Evolutionary conservation across 2,329 filamentous ascomycete genomes (phyloP), one percentile per base, ranked within the genome.

Genomic region (Trichoderma sp.): DNA sequence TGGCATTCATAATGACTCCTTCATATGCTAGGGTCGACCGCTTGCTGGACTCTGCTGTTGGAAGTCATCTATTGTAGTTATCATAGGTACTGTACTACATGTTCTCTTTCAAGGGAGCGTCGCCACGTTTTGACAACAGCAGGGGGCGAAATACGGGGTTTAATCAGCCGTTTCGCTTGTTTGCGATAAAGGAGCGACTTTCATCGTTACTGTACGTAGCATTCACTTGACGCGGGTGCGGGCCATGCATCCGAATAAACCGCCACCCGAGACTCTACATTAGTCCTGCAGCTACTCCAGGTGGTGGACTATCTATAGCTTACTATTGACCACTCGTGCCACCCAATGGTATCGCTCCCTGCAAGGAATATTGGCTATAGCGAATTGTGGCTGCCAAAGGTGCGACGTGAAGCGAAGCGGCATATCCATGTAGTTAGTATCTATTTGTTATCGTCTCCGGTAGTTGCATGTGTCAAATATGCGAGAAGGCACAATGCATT

Each of bases 321-420:
- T 19, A 40, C 37, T 19, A 40, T 14, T 35, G 33, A 35, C 37
- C 37, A 19, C 37, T 40, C 37, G 40, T 43, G 40, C 40, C 40
- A 43, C 40, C 40, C 40, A 43, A 43, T 43, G n/a, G 40, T 4
- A 43, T 43, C 19, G 8, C 40, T 4, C 6, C 43, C 43, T 62
- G 60, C 40, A 14, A 49, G 55, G 52, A 64, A 52, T 66, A 66
- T 58, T 59, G 55, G 24, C 8, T 43, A 16, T 21, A 43, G 55
- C 31, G 29, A 49, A 59, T 67, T 67, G 64, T 58, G 64, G 55
- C 64, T 67, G 55, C 21, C 55, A 24, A 67, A 67, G 64, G 64
- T 67, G 64, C 64, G 64, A 67, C 64, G 55, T 27, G 63, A 19
- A 66, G 31, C 29, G 14, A n/a, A 21, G 29, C 55, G 31, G n/a